Evolutionary conservation across 345 rosid genomes (phyloP), one percentile per base, ranked within the genome.

Genomic region (Corymbia maculata): DNA sequence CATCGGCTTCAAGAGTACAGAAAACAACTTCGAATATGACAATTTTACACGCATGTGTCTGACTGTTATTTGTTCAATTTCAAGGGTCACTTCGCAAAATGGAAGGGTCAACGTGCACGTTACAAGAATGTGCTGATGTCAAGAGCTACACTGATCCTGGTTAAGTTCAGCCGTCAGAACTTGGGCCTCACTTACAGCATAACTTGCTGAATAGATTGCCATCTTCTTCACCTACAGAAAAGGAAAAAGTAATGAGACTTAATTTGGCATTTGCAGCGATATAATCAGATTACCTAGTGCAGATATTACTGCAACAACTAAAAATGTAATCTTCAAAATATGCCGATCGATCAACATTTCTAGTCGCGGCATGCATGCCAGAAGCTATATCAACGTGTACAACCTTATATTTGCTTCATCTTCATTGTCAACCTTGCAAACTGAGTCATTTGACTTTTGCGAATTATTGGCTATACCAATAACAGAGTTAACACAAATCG

Each of bases 191-290:
- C 45, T 85, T 28, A 91, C 90, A 26, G 94, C 95, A 61, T 50
- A 86, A 64, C 57, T 89, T 9, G 88, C 95, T 19, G 94, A 93
- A 90, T 92, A 93, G 36, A 94, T 47, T 9, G 92, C 91, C 95
- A 94, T 94, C 92, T 94, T 94, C 88, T 93, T 94, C 57, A 94
- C 93, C 95, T 93, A 66, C 44, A 75, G 26, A 49, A 45, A 17
- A 36, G 30, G 82, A 12, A 75, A 42, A 75, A 12, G 49, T 75
- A 42, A 86, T 1, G 50, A 86, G 19, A 86, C 22, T 53, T 75
- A 19, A 42, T 42, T 75, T 11, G 28, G 2, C 19, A 19, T 42
- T 75, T 75, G 49, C 84, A 42, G 84, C 7, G 4, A 19, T 75
- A 75, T 4, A 75, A 75, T 42, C 84, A 19, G 84, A 42, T 75